Conservation (phyloP, 805 yeast genomes). For the Kuraishia ogatae region DNA sequence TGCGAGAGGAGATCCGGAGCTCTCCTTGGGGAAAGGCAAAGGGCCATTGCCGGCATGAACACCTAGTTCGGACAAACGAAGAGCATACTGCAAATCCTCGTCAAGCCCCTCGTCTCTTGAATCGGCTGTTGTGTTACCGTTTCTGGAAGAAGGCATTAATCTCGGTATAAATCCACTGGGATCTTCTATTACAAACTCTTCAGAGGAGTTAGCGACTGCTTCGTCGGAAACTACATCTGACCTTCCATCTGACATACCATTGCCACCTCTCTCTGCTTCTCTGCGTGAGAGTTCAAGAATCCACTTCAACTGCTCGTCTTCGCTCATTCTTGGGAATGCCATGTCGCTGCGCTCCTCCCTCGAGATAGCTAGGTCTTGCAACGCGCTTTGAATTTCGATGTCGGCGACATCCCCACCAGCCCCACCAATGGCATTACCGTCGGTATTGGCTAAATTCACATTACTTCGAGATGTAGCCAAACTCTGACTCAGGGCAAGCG, state of each 20-base stretch:
- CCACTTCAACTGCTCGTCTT: conserved; percentile 23
- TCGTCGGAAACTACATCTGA: neutral
- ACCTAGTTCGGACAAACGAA: neutral
- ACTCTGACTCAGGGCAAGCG: conserved; percentile 31
- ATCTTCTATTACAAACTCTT: neutral
- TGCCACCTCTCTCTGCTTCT: conserved; percentile 2
- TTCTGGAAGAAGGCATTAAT: neutral
- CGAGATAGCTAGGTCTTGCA: neutral
- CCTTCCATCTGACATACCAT: neutral
- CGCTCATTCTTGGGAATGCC: neutral
- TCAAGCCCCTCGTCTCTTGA: neutral
- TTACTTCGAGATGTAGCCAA: conserved; percentile 6
- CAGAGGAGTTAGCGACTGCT: neutral
- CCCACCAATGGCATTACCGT: neutral
- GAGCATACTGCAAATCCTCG: neutral
- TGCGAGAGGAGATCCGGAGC: neutral
- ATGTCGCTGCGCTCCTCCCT: neutral
- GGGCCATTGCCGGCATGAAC: neutral
- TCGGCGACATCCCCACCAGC: conserved; percentile 2
- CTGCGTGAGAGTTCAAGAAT: conserved; percentile 13
- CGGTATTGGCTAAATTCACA: conserved; percentile 3
- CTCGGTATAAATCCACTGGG: neutral
- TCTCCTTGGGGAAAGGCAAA: neutral
- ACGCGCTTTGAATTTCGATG: neutral
- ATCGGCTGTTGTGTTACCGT: neutral